phyloP scores from a whole-genome alignment of 2,329 filamentous ascomycete species.

The Xylaria sp. region DNA sequence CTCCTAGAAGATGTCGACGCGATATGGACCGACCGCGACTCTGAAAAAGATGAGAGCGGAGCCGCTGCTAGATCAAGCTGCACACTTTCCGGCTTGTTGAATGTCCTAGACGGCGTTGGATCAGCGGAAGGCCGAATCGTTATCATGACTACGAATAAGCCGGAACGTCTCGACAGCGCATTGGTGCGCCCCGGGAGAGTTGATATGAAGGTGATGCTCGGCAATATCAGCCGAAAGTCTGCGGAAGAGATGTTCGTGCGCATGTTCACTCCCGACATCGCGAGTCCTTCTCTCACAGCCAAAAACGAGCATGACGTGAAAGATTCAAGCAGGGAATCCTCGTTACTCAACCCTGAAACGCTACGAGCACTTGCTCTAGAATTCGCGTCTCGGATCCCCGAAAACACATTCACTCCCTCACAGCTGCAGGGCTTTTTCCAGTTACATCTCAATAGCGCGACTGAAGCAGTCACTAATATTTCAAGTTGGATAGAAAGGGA shows the following conservation, averaged over 20 bases:
- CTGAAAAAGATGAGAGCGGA: constrained; percentile 45
- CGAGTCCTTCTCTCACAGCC: constrained; percentile 15
- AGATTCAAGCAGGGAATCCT: not conserved
- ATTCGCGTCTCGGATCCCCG: constrained; percentile 49
- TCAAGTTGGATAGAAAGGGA: constrained; percentile 49
- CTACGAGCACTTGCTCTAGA: constrained; percentile 44
- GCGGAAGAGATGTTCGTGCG: constrained; percentile 53
- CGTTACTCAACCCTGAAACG: constrained; percentile 18
- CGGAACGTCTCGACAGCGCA: constrained; percentile 67
- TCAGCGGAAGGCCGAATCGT: constrained; percentile 72
- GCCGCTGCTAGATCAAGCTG: constrained; percentile 52
- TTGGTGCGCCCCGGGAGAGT: constrained; percentile 71
- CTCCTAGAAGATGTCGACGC: constrained; percentile 68
- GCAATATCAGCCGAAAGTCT: constrained; percentile 51
- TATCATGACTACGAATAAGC: constrained; percentile 75
- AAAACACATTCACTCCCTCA: constrained; percentile 52
- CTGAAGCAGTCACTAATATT: constrained; percentile 46
- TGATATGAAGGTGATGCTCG: constrained; percentile 65
- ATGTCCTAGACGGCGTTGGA: constrained; percentile 72
- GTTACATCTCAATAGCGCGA: constrained; percentile 48
- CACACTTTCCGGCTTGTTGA: constrained; percentile 70
- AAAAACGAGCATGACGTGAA: constrained; percentile 12
- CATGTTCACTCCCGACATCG: constrained; percentile 50
- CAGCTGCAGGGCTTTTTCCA: constrained; percentile 54
- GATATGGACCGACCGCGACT: constrained; percentile 56